Evolutionary conservation across 805 yeast species (phyloP), one percentile per base, ranked within the genome.

Genomic region (Kazachstania psychrophila): DNA sequence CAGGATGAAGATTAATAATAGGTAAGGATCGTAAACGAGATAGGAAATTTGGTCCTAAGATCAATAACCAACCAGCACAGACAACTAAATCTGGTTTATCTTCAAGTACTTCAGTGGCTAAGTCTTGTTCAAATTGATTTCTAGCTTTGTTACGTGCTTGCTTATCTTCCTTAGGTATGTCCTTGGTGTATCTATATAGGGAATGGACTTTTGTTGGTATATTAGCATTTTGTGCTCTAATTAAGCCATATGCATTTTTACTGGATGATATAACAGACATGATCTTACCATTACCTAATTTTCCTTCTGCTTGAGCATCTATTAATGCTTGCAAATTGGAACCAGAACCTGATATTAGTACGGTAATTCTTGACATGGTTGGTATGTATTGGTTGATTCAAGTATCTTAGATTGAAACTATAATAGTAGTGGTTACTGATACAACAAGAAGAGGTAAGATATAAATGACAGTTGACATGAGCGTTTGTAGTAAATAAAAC

Each of bases 21-120:
- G 88, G 84, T 20, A 87, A 70, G 2, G 69, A 57, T 34, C 67
- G 73, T 23, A 88, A 60, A 3, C 88, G 87, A 27, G 65, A 62
- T 42, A 92, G 66, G 47, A 86, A 87, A 15, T 74, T 68, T 3
- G 85, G 77, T 1, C 96, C 82, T 41, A 92, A 68, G 40, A 92
- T 92, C 36, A 92, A 71, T 88, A 92, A 79, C 98, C 98, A 92
- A 2, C 98, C 98, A 4, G 98, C 98, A 63, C 98, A 92, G 5
- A 92, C 96, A 28, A 92, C 77, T 44, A 92, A 68, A 47, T 83
- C 84, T 4, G 97, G 97, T 46, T 70, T 69, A 23, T 58, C 78
- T 38, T 66, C 56, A 17, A 84, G 56, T 16, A 92, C 74, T 17
- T 79, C 52, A 33, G 72, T 64, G 8, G 95, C 89, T 30, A 92